Base-by-base conservation (phyloP, 257 asterid genomes). In the Eustoma russellianum region DNA sequence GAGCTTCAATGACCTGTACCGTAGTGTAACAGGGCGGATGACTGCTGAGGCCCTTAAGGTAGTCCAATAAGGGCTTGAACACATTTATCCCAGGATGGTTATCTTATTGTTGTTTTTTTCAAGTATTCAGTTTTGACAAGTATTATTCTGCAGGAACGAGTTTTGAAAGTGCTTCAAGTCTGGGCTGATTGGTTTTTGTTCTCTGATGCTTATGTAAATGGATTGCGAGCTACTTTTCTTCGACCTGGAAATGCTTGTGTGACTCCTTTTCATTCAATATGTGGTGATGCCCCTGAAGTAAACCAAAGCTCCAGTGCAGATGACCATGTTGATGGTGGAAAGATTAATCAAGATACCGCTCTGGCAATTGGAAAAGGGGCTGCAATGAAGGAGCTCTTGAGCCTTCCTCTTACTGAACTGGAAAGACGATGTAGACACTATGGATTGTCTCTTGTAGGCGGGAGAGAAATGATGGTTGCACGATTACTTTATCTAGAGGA, bases 21-120 rank as follows among this genome's bases (percentile, higher is more conserved):
- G 95, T 60, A 80, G 95, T 73, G 78, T 92, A 56, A 88, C 99
- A 41, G 97, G 97, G 19, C 74, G 97, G 63, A 89, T 89, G 47
- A 86, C 97, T 3, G 97, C 94, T 18, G 97, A 89, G 75, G 95
- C 95, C 70, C 95, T 89, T 52, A 89, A 86, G 88, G 97, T 80
- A 79, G 59, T 60, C 44, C 55, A 52, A 35, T 17, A 30, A 34
- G 9, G 52, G 38, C 17, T 53, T 61, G 43, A 41, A 51, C 52
- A 35, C 41, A 52, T 35, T 28, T 19, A 44, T 51, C 50, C 40
- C 41, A 14, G 16, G 48, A 12, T 10, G 14, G 7, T 43, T 16
- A 28, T 49, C 28, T 9, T n/a, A 9, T 55, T 44, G 38, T 50
- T 38, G 43, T 10, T 38, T 7, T 24, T 24, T 10, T 7, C 12